phyloP scores from a whole-genome alignment of 1,139 yeast genomes.

The Fermentozyma sake region DNA sequence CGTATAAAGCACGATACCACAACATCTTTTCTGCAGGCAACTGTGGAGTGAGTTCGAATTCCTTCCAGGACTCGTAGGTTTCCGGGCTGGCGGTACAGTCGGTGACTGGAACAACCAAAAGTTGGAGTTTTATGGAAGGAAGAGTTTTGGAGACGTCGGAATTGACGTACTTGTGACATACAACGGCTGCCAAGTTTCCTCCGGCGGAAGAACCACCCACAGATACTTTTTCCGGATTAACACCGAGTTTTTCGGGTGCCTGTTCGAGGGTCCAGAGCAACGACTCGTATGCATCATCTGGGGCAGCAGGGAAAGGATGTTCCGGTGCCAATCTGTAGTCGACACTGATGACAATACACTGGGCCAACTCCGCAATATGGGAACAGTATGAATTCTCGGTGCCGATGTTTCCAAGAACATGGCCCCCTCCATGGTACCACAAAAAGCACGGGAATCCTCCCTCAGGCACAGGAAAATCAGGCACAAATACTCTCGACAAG shows the following conservation, averaged over 20 bases:
- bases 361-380: slow-evolving; percentile 31
- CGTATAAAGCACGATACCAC: slow-evolving; percentile 44
- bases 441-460: slow-evolving; percentile 43
- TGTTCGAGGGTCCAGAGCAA: slow-evolving; percentile 17
- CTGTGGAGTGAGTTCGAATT: slow-evolving; percentile 40
- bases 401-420: slow-evolving; percentile 43
- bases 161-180: slow-evolving; percentile 35
- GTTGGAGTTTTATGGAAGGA: slow-evolving; percentile 38
- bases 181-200: slow-evolving; percentile 41
- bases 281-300: slow-evolving; percentile 42
- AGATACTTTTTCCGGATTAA: slow-evolving; percentile 31
- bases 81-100: slow-evolving; percentile 43
- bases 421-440: slow-evolving; percentile 51
- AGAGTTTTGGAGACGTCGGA: slow-evolving; percentile 17
- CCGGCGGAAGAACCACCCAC: slow-evolving; percentile 50
- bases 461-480: slow-evolving; percentile 30
- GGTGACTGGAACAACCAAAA: slow-evolving; percentile 46
- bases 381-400: slow-evolving; percentile 47
- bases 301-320: slow-evolving; percentile 45
- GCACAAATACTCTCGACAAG: slow-evolving; percentile 39
- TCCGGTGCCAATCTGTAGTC: slow-evolving; percentile 41
- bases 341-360: slow-evolving; percentile 34
- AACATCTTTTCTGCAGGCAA: slow-evolving; percentile 47
- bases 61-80: slow-evolving; percentile 36
- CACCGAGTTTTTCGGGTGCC: slow-evolving; percentile 18